These are phyloP conservation scores for Chalaropsis thielavioides DNA, from an alignment of 2,329 filamentous ascomycete genomes.

Conservation along the genomic window DNA sequence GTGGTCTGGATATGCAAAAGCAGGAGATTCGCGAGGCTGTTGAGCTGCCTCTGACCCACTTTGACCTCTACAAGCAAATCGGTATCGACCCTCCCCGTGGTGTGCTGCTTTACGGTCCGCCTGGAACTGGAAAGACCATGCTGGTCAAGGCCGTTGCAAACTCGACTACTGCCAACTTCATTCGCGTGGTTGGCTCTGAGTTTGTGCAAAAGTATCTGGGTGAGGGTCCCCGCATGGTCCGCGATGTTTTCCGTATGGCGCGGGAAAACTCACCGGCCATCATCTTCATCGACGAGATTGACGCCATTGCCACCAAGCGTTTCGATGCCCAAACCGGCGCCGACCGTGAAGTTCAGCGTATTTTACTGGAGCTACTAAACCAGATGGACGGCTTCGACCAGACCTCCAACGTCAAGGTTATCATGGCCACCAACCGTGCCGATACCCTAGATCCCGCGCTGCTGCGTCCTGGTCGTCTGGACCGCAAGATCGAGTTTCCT, in stretches of 20 bases:
- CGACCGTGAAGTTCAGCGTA: constrained; percentile 96
- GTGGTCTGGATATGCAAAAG: constrained; percentile 98
- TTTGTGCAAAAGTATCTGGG: constrained; percentile 98
- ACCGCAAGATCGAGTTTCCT: constrained; percentile 99
- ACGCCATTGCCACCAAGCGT: constrained; percentile 96
- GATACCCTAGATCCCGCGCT: constrained; percentile 93
- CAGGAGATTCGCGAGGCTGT: constrained; percentile 98
- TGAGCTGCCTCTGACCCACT: constrained; percentile 90
- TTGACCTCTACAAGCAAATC: constrained; percentile 97
- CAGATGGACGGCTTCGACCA: constrained; percentile 99
- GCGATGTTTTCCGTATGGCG: constrained; percentile 98
- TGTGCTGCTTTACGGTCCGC: constrained; percentile 89
- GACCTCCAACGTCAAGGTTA: constrained; percentile 97
- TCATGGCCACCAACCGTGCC: constrained; percentile 98
- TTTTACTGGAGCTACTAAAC: constrained; percentile 90
- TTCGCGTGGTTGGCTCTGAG: constrained; percentile 93
- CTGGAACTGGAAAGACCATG: constrained; percentile 94
- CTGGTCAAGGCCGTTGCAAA: constrained; percentile 97
- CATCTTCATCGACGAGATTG: constrained; percentile 99
- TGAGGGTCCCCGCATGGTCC: constrained; percentile 95
- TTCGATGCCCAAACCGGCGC: constrained; percentile 98
- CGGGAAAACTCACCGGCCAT: constrained; percentile 96
- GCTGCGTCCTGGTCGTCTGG: constrained; percentile 83
- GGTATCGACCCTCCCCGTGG: constrained; percentile 95
- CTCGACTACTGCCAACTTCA: constrained; percentile 95